Base-by-base conservation (phyloP, 73 alveolate species). In the Paramecium pentaurelia region DNA sequence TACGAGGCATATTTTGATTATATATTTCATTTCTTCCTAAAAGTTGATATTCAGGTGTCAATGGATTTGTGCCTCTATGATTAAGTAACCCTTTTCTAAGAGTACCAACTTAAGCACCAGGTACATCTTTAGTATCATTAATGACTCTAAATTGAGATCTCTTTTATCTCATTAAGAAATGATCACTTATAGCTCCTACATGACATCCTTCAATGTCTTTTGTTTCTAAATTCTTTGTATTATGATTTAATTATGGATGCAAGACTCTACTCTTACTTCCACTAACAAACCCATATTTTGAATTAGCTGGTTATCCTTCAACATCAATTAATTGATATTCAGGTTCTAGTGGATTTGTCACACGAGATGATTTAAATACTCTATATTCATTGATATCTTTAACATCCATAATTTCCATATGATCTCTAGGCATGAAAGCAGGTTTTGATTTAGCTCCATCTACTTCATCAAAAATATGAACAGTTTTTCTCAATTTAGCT, bases 311-410 rank as follows among this genome's bases (percentile, higher is more conserved):
- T 18, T 95, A 34, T 30, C 98, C 98, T 37, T 96, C 93, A 37
- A 94, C 98, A 58, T 94, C 95, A 77, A 93, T 86, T 14, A 92
- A 77, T 20, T 44, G 20, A 93, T 98, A 98, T 25, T 93, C 71
- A 34, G 99, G 99, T 25, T 95, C 95, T 34, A 98, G 93, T n/a
- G 99, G 99, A 92, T 98, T 98, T 10, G 99, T 97, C 7, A 73
- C 86, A 49, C 99, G 86, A 18, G 89, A 77, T 58, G 97, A 86
- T 70, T 73, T 92, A 42, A 93, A 94, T 59, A 45, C 59, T 37
- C 88, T 45, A 45, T 54, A 71, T 77, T 89, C 93, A 20, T 64
- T 93, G 11, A 93, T 93, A 28, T 93, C 96, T 75, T 94, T 93
- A 32, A 94, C 93, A 60, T 95, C 94, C 54, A 97, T 92, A 58